These are phyloP conservation scores for Hericium alpestre DNA, from an alignment of 768 basidiomycete species.

Conservation along the genomic window DNA sequence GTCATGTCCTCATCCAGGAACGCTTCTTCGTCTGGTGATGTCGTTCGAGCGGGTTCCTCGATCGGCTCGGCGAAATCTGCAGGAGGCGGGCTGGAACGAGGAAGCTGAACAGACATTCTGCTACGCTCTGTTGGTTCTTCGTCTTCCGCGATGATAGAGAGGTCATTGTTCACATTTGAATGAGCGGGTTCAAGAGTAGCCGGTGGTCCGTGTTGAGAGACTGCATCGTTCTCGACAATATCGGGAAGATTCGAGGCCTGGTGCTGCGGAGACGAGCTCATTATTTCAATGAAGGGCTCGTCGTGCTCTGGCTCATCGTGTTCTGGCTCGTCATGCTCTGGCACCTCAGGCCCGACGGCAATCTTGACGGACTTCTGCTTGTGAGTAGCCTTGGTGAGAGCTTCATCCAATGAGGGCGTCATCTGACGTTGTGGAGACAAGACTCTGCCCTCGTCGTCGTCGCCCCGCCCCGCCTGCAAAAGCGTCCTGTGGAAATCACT, in stretches of 20 bases:
- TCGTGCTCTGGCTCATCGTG: background rate
- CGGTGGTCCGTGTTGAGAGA: background rate
- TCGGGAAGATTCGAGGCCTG: background rate
- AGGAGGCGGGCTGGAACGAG: background rate
- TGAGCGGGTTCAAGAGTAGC: constrained; percentile 6
- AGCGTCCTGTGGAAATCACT: constrained; percentile 40
- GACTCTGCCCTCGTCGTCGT: background rate
- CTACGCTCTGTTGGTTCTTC: constrained; percentile 38
- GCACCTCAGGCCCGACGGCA: background rate
- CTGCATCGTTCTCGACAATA: background rate
- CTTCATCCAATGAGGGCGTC: background rate
- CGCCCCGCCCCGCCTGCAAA: constrained; percentile 9
- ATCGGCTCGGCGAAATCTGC: background rate
- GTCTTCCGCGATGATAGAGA: constrained; percentile 66
- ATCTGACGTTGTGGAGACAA: constrained; percentile 1
- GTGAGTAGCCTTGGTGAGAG: background rate
- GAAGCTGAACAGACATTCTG: constrained; percentile 5
- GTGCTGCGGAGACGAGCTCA: constrained; percentile 1
- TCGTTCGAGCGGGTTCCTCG: background rate
- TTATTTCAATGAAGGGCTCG: background rate
- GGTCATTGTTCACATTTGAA: constrained; percentile 25
- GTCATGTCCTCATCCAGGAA: background rate
- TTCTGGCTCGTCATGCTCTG: background rate
- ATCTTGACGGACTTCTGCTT: constrained; percentile 1
- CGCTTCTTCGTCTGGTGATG: too few relatives aligned